phyloP scores from a whole-genome alignment of 192 early-diverging fungal species.

The Jimgerdemannia lactiflua region DNA sequence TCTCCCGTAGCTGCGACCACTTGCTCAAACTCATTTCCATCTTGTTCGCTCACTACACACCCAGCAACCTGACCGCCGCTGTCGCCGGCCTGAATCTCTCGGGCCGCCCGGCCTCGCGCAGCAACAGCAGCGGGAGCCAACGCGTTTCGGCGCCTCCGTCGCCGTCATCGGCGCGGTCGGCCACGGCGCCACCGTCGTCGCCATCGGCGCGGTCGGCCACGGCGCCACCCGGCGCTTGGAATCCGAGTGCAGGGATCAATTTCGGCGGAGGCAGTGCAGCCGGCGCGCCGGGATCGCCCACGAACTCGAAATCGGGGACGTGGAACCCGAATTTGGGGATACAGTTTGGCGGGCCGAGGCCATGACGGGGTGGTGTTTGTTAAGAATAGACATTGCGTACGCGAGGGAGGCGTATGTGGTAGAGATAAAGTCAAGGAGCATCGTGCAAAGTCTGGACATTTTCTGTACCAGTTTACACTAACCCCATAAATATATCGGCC shows the following conservation, averaged over 20 bases:
- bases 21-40: too few relatives aligned
- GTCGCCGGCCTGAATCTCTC: constrained; percentile 4
- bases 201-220: not conserved
- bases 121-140: not conserved
- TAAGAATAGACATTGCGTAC: too few relatives aligned
- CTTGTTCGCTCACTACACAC: not conserved
- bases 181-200: too few relatives aligned
- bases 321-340: not conserved
- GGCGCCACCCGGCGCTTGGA: not conserved
- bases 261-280: not conserved
- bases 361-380: not conserved
- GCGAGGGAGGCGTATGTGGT: too few relatives aligned
- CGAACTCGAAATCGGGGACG: not conserved
- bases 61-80: not conserved
- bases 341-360: not conserved
- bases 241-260: not conserved
- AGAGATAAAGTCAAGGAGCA: too few relatives aligned
- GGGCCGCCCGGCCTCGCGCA: not conserved
- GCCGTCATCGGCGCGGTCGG: not conserved
- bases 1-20: not conserved
- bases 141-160: not conserved
- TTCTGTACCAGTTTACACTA: too few relatives aligned
- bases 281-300: not conserved
- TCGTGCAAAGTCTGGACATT: too few relatives aligned
- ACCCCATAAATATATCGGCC: too few relatives aligned